phyloP scores from a whole-genome alignment of 495 filamentous ascomycete genomes.

The Saxophila tyrrhenica region DNA sequence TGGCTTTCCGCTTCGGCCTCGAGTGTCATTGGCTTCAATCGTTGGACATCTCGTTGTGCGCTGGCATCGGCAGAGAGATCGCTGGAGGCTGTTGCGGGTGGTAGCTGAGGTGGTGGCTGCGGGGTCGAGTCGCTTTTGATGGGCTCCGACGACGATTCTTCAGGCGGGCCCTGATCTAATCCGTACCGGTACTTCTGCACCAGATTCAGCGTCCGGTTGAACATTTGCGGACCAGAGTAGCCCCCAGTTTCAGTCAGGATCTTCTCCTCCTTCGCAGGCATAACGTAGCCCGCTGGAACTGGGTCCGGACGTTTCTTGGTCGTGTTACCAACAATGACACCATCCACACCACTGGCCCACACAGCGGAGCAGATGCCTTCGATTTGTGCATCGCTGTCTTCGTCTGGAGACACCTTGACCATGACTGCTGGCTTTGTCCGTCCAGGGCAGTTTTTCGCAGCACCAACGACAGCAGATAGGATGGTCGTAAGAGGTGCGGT shows the following conservation, averaged over 20 bases:
- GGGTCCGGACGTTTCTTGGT: conserved; percentile 68
- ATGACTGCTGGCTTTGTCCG: conserved; percentile 72
- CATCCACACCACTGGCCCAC: conserved; percentile 73
- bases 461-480: conserved; percentile 67
- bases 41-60: conserved; percentile 5
- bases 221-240: conserved; percentile 80
- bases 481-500: conserved; percentile 69
- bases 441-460: conserved; percentile 53
- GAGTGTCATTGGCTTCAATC: conserved; percentile 8
- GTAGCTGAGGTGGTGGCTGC: background rate
- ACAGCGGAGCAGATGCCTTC: conserved; percentile 80
- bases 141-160: conserved; percentile 9
- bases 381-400: conserved; percentile 72
- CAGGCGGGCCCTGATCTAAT: conserved; percentile 44
- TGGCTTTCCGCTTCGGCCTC: background rate
- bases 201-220: conserved; percentile 60
- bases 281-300: conserved; percentile 49
- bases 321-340: conserved; percentile 96
- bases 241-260: conserved; percentile 69
- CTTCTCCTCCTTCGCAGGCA: conserved; percentile 54
- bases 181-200: conserved; percentile 66
- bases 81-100: background rate
- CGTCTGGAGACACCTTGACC: conserved; percentile 95
- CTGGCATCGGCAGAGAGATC: conserved; percentile 2
- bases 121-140: conserved; percentile 24